Evolutionary conservation across 805 yeast genomes (phyloP).

Genomic region (Diddensiella transvaalensis): DNA sequence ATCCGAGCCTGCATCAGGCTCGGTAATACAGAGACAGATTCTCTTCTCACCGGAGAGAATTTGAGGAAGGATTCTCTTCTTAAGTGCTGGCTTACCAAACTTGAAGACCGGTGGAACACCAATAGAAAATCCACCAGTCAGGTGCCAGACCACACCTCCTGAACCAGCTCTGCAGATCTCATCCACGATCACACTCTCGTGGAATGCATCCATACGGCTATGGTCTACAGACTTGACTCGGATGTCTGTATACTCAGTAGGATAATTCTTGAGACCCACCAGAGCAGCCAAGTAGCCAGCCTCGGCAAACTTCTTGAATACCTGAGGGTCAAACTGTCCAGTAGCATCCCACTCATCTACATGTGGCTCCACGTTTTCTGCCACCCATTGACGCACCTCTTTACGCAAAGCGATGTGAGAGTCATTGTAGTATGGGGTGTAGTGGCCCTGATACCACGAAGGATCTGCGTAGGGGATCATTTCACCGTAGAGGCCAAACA

Average conservation of each 20-base stretch:
- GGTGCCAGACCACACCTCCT: conserved; percentile 40
- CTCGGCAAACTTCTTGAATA: conserved; percentile 35
- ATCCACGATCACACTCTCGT: conserved; percentile 38
- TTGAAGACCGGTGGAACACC: conserved; percentile 40
- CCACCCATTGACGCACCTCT: conserved; percentile 40
- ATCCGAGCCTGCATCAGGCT: conserved; percentile 44
- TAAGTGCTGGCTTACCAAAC: conserved; percentile 32
- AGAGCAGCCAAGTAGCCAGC: conserved; percentile 41
- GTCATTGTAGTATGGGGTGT: conserved; percentile 38
- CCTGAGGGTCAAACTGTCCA: conserved; percentile 34
- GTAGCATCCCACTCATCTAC: conserved; percentile 43
- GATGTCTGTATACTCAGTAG: conserved; percentile 36
- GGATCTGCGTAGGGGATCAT: conserved; percentile 41
- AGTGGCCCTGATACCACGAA: conserved; percentile 39
- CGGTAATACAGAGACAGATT: conserved; percentile 40
- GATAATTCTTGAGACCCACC: conserved; percentile 36
- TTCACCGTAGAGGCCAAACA: conserved; percentile 24
- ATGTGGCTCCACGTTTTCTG: conserved; percentile 37
- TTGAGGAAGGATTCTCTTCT: conserved; percentile 37
- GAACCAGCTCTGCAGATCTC: conserved; percentile 39
- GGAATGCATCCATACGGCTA: conserved; percentile 39
- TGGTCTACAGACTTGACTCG: conserved; percentile 36
- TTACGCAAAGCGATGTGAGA: conserved; percentile 39
- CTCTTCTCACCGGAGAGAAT: conserved; percentile 38
- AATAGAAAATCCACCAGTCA: conserved; percentile 40